Evolutionary conservation across 73 alveolate species (phyloP), one percentile per base, ranked within the genome.

Genomic region (Breviolum minutum): DNA sequence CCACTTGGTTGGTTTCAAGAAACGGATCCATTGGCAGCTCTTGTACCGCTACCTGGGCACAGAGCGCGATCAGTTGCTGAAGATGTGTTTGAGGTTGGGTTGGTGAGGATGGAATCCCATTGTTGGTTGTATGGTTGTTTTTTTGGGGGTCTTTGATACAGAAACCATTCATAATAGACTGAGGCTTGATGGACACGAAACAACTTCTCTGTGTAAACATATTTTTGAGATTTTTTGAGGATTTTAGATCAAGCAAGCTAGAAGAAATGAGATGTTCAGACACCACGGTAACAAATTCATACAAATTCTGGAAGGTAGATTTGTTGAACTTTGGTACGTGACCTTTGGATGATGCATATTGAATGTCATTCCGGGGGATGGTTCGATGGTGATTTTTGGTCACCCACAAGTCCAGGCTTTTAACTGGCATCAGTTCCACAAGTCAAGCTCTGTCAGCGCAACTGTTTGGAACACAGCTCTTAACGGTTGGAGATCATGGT

Each of bases 31-130:
- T 40, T n/a, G 70, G 54, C 97, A 92, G 97, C 80, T 92, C n/a
- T 79, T 92, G 40, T 92, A 92, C 89, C 97, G 97, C 40, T 92
- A 92, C 97, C 60, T 92, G 63, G 97, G 97, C 97, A 92, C 97
- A 22, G 97, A 92, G 97, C 97, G 97, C 26, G 97, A 92, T 30
- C 97, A 92, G 89, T 83, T 92, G 97, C 80, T 92, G 90, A 92
- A 92, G 80, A 77, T 30, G 2, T 92, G 97, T 83, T 40, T 92
- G 40, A 92, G 97, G 97, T 74, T 6, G n/a, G 32, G 77, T 8
- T 7, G 32, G 92, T 60, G 92, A 20, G 8, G 76, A 19, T 54
- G 70, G 87, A 0, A 24, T 7, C 87, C 8, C 87, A 7, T 19
- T 26, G n/a, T 76, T 17, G 54, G 54, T 2, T 40, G 54, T 0